Evolutionary conservation across 176 grass and related monocot genomes (phyloP), one percentile per base, ranked within the genome.

Genomic region (Bolboschoenus planiculmis): DNA sequence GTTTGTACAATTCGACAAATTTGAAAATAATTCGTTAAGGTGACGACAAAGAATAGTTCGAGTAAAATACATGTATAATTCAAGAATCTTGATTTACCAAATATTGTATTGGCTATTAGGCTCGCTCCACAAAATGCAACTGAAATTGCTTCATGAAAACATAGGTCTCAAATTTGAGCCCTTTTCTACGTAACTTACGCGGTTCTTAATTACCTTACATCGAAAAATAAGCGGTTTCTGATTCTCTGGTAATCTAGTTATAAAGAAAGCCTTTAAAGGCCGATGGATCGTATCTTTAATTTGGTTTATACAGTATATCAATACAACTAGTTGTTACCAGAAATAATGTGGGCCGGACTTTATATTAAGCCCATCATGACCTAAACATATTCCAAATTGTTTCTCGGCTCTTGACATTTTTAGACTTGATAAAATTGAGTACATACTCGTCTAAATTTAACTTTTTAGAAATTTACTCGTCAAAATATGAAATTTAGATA

Each of bases 91-190:
- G 5, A 53, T 53, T 16, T 53, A 14, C 50, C 47, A 50, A 14
- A 53, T 53, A 53, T 14, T 53, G 18, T 53, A 14, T 40, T 53
- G 15, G 50, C 50, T 7, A 0, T 6, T 65, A 1, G 23, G 29
- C 68, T 74, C 68, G 23, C 68, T 74, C 46, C 68, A 47, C 65
- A 26, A 74, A 73, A 24, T 73, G 37, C 10, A 74, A 43, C 36
- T 27, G 40, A 74, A 73, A 39, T 10, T 67, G 61, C n/a, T 21
- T 70, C 35, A 9, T 70, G 61, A 40, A 70, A 70, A 70, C 7
- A 20, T 66, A 36, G 15, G 14, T 42, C 18, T 42, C 21, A 71
- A 43, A 44, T 1, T 44, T 29, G 42, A 47, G 70, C 23, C 9
- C 40, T 47, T 48, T 72, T 44, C 21, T 73, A 44, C 10, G 10